phyloP scores from a whole-genome alignment of 805 yeast genomes.

The Metschnikowia borealis region DNA sequence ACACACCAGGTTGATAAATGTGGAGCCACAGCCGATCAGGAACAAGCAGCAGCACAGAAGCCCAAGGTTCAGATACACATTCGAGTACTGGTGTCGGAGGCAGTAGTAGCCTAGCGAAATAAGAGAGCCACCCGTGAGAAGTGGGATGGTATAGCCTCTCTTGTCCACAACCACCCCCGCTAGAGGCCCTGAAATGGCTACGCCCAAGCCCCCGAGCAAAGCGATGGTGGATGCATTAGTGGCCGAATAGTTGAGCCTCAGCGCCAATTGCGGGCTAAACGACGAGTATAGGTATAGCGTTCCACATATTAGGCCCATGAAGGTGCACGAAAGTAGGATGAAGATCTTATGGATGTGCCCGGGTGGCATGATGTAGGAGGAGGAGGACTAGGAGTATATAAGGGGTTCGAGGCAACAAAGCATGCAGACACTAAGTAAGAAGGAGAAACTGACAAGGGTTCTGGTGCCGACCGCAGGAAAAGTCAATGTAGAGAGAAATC shows the following conservation, averaged over 20 bases:
- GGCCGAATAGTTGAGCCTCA: constrained; percentile 52
- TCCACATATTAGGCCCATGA: constrained; percentile 59
- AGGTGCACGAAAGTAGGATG: constrained; percentile 24
- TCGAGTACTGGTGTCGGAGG: constrained; percentile 48
- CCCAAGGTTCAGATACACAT: constrained; percentile 33
- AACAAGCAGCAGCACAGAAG: constrained; percentile 46
- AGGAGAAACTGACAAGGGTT: background rate
- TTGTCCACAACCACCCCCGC: constrained; percentile 64
- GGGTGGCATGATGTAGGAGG: background rate
- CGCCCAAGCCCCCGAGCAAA: constrained; percentile 63
- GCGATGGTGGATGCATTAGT: constrained; percentile 63
- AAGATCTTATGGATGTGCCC: constrained; percentile 17
- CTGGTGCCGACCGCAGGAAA: background rate
- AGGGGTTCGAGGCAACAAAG: background rate
- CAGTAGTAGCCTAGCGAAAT: constrained; percentile 55
- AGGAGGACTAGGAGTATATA: background rate
- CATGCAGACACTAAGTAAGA: background rate
- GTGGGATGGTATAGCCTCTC: constrained; percentile 53
- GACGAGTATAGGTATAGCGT: constrained; percentile 74
- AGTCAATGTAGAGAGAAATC: background rate
- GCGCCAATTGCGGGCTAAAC: constrained; percentile 73
- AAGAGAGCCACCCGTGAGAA: constrained; percentile 46
- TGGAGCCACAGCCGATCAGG: constrained; percentile 65
- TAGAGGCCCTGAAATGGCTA: constrained; percentile 60
- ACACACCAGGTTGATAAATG: constrained; percentile 58